phyloP scores from a whole-genome alignment of 352 stramenopile species.

The Detonula confervacea region DNA sequence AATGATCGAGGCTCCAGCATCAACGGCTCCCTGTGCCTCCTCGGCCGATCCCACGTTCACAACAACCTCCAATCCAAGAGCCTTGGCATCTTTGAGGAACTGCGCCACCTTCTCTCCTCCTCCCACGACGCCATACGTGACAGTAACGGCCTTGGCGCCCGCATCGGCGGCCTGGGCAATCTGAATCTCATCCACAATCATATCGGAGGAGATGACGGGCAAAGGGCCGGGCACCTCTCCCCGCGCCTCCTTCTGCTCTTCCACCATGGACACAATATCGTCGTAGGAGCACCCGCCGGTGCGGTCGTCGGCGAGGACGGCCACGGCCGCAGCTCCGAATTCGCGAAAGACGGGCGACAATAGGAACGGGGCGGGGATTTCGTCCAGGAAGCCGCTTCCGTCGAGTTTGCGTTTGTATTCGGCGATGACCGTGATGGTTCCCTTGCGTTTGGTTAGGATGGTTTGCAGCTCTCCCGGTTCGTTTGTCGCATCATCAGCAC shows the following conservation, averaged over 20 bases:
- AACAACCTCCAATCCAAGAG: conserved; percentile 69
- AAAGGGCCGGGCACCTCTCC: conserved; percentile 78
- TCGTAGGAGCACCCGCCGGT: conserved; percentile 78
- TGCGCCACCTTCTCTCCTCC: conserved; percentile 54
- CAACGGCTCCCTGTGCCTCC: conserved; percentile 70
- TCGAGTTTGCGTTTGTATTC: conserved; percentile 84
- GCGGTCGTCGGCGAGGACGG: conserved; percentile 72
- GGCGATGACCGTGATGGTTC: conserved; percentile 83
- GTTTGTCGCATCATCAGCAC: background rate
- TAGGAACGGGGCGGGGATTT: conserved; percentile 67
- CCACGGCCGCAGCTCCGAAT: conserved; percentile 73
- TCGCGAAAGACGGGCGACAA: conserved; percentile 78
- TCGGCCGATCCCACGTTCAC: conserved; percentile 66
- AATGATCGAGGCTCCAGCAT: conserved; percentile 67
- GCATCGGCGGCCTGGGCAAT: conserved; percentile 64
- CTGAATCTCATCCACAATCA: conserved; percentile 85
- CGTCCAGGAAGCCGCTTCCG: conserved; percentile 53
- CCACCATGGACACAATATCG: conserved; percentile 61
- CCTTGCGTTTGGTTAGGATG: conserved; percentile 68
- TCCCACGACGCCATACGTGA: conserved; percentile 65
- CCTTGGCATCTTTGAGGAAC: conserved; percentile 61
- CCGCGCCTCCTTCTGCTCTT: conserved; percentile 72
- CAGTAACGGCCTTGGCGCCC: conserved; percentile 62
- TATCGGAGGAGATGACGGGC: conserved; percentile 78
- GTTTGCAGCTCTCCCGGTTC: conserved; percentile 48